phyloP scores from a whole-genome alignment of 345 rosid species.

The Salix suchowensis region DNA sequence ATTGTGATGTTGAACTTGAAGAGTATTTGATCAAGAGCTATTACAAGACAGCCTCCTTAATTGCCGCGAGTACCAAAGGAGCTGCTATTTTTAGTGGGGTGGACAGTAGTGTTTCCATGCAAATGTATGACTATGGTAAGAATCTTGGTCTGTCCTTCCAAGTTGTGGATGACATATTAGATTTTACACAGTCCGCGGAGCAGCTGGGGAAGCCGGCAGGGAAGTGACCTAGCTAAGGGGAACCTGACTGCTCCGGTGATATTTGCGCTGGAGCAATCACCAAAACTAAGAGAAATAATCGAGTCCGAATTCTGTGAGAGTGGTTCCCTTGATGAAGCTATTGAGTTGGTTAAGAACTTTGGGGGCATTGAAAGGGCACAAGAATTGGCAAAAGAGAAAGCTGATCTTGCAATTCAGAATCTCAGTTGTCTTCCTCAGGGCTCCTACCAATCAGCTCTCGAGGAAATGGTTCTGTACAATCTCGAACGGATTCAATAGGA shows the following conservation, averaged over 20 bases:
- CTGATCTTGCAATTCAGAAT: constrained; percentile 64
- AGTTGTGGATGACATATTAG: constrained; percentile 87
- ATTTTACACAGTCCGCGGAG: constrained; percentile 87
- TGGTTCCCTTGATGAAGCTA: constrained; percentile 77
- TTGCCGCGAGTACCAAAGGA: constrained; percentile 92
- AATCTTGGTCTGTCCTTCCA: constrained; percentile 94
- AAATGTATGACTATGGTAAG: constrained; percentile 78
- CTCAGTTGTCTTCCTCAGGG: constrained; percentile 62
- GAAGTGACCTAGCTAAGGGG: constrained; percentile 76
- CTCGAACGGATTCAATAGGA: constrained; percentile 76
- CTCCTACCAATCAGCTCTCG: constrained; percentile 54
- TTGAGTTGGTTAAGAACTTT: constrained; percentile 49
- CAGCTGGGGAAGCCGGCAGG: constrained; percentile 93
- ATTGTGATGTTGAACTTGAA: constrained; percentile 68
- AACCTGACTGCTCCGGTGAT: constrained; percentile 92
- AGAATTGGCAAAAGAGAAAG: constrained; percentile 74
- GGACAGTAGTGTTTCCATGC: constrained; percentile 39
- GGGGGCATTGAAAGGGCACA: constrained; percentile 82
- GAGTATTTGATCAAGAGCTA: constrained; percentile 89
- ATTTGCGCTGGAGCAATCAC: constrained; percentile 69
- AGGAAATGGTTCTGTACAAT: constrained; percentile 82
- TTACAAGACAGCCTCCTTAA: constrained; percentile 88
- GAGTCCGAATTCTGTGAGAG: constrained; percentile 85
- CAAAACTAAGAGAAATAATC: constrained; percentile 74
- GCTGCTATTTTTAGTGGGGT: constrained; percentile 83